Conservation (phyloP, 2,329 filamentous ascomycete genomes). For the Penicillium frequentans region DNA sequence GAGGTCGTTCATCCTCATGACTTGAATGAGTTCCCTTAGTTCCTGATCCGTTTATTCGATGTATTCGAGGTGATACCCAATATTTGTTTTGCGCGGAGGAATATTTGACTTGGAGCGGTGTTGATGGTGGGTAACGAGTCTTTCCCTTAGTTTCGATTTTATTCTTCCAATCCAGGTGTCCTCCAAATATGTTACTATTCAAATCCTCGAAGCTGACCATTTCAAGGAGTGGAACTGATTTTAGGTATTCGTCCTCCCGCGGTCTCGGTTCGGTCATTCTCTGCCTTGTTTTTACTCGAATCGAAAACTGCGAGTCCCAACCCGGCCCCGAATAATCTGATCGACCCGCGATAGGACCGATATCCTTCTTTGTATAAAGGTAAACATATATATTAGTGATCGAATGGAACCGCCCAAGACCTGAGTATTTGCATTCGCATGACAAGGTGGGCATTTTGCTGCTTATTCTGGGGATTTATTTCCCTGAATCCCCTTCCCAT, state of each 20-base stretch:
- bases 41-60: not conserved
- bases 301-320: not conserved
- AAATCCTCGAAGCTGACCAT: not conserved
- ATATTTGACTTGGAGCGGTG: not conserved
- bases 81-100: not conserved
- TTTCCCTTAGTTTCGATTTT: not conserved
- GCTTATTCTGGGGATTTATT: not conserved
- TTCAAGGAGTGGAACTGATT: not conserved
- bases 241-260: not conserved
- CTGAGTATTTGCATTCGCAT: not conserved
- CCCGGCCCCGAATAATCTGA: not conserved
- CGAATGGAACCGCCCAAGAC: slow-evolving; percentile 7
- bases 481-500: slow-evolving; percentile 10
- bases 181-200: not conserved
- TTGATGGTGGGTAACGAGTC: not conserved
- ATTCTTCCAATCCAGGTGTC: not conserved
- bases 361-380: slow-evolving; percentile 3
- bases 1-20: not conserved
- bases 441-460: not conserved
- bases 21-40: not conserved
- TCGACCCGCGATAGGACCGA: not conserved
- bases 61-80: slow-evolving; percentile 3
- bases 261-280: slow-evolving; percentile 1
- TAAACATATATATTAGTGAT: slow-evolving; percentile 13
- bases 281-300: not conserved